These are phyloP conservation scores for Hevea brasiliensis DNA, from an alignment of 345 rosid genomes.

Conservation along the genomic window DNA sequence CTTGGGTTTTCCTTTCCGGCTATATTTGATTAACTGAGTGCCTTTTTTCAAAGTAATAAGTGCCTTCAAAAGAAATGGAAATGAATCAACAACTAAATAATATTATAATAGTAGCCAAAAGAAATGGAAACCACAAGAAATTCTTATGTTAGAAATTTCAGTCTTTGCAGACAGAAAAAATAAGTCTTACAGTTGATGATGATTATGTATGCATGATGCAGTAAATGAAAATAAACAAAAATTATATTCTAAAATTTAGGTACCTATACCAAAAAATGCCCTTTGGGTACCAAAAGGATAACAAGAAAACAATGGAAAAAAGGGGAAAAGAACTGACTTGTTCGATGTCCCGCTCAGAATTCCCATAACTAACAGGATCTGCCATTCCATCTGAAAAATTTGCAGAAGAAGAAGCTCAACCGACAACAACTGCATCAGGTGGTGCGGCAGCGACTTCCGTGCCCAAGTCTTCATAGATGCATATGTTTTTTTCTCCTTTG, in stretches of 20 bases:
- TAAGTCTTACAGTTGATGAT: background rate
- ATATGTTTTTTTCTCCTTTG: conserved; percentile 46
- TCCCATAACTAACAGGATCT: conserved; percentile 74
- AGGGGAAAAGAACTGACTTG: conserved; percentile 46
- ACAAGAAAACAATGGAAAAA: background rate
- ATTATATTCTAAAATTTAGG: too few relatives aligned
- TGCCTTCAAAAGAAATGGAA: conserved; percentile 55
- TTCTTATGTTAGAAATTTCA: background rate
- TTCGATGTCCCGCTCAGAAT: conserved; percentile 82
- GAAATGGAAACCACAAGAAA: background rate
- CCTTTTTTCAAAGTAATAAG: conserved; percentile 79
- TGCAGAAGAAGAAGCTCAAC: conserved; percentile 41
- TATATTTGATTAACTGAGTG: conserved; percentile 81
- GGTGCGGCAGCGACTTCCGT: conserved; percentile 53
- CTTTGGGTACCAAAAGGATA: background rate
- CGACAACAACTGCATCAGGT: conserved; percentile 51
- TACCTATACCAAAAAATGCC: background rate
- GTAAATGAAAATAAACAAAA: too few relatives aligned
- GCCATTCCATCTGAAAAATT: conserved; percentile 98
- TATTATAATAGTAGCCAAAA: conserved; percentile 1
- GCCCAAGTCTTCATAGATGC: conserved; percentile 89
- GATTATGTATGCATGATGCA: background rate
- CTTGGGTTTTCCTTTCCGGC: conserved; percentile 91
- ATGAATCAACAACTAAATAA: conserved; percentile 1
- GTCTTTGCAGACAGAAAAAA: background rate